Evolutionary conservation across 2,329 filamentous ascomycete species (phyloP).

Genomic region (Exophiala phaeomuriformis): DNA sequence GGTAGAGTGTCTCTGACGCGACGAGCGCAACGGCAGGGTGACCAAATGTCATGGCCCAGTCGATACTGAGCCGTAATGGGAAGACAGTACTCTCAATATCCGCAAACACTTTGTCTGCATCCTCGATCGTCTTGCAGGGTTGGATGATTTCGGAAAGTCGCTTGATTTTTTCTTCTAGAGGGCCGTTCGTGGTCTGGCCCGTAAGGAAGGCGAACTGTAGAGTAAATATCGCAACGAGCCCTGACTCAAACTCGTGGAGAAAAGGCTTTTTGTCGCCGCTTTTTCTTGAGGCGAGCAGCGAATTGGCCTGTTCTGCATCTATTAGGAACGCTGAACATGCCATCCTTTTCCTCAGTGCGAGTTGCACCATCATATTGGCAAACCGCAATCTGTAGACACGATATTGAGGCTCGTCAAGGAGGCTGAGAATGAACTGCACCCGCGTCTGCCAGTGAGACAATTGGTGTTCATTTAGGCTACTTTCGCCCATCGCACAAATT

Average conservation of each 20-base stretch:
- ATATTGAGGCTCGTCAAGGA: constrained; percentile 9
- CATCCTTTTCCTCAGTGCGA: constrained; percentile 7
- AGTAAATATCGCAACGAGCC: constrained; percentile 3
- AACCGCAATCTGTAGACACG: constrained; percentile 12
- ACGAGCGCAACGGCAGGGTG: constrained; percentile 45
- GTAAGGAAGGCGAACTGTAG: constrained; percentile 26
- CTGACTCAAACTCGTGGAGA: constrained; percentile 13
- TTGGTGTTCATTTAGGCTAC: constrained; percentile 4
- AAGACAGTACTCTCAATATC: constrained; percentile 44
- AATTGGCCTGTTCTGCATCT: neutral
- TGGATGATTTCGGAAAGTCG: constrained; percentile 34
- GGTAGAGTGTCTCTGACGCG: constrained; percentile 44
- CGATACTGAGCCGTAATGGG: constrained; percentile 48
- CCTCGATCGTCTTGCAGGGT: constrained; percentile 38
- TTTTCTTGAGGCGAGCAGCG: neutral
- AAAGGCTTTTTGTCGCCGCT: constrained; percentile 4
- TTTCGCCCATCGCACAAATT: constrained; percentile 10
- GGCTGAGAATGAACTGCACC: constrained; percentile 1
- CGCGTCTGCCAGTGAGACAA: constrained; percentile 3
- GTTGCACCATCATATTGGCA: constrained; percentile 4
- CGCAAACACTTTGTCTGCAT: constrained; percentile 43
- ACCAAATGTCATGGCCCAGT: constrained; percentile 53
- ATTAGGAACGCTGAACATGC: neutral
- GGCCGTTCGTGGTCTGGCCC: constrained; percentile 1
- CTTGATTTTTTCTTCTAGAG: constrained; percentile 9